Evolutionary conservation across 176 grass and related monocot species (phyloP).

Genomic region (Oryza coarctata): DNA sequence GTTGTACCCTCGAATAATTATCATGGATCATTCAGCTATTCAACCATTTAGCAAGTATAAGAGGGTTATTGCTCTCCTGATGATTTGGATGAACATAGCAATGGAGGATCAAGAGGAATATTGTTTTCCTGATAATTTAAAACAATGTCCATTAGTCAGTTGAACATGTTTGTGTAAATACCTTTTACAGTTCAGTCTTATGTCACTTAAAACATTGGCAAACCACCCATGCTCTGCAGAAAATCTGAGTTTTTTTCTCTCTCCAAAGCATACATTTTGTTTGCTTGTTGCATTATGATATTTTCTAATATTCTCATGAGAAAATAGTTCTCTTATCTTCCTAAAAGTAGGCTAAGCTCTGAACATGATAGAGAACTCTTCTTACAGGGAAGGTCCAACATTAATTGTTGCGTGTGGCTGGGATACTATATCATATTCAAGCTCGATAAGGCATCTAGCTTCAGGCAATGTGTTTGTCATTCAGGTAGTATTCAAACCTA

Average conservation of each 20-base stretch:
- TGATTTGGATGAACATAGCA: neutral
- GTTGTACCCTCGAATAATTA: too few relatives aligned
- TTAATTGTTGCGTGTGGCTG: conserved; percentile 85
- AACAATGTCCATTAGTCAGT: neutral
- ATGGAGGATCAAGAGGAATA: neutral
- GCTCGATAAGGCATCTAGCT: conserved; percentile 68
- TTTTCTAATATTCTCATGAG: conserved; percentile 12
- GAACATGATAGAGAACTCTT: conserved; percentile 17
- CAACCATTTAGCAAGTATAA: too few relatives aligned
- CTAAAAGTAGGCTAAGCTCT: neutral
- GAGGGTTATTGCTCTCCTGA: neutral
- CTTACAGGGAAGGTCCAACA: conserved; percentile 77
- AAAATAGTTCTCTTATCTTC: conserved; percentile 21
- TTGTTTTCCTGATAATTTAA: neutral
- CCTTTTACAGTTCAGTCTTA: neutral
- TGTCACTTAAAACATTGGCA: neutral
- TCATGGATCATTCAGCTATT: too few relatives aligned
- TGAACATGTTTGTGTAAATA: neutral
- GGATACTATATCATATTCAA: conserved; percentile 85
- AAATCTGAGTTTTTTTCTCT: conserved; percentile 8
- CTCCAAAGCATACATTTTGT: neutral
- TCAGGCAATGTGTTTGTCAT: conserved; percentile 84
- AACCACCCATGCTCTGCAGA: neutral
- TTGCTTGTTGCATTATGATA: neutral
- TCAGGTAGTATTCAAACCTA: conserved; percentile 58